Base-by-base conservation (phyloP, 2,329 filamentous ascomycete species). In the Aspergillus viridinutans region DNA sequence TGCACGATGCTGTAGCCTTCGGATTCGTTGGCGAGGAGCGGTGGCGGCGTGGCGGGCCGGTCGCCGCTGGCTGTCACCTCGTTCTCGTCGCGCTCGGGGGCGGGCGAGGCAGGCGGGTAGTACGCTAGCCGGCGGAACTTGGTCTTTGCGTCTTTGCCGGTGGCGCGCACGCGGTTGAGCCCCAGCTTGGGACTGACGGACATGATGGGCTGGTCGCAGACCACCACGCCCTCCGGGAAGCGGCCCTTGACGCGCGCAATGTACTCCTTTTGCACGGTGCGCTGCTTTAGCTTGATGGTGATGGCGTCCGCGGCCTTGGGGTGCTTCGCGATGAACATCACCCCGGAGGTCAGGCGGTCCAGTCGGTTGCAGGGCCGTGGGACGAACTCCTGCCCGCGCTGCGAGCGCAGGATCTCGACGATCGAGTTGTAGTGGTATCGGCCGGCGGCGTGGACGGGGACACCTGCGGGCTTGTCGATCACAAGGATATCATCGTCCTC, bases 291-390 rank as follows among this genome's bases (percentile, higher is more conserved):
- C 73, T 96, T 89, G 45, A 81, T 77, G 54, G 87, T 86, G 64
- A 99, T 82, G 32, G 81, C 80, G 62, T 93, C 90, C 0, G 94
- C 93, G 0, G 90, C 90, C 67, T 86, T 84, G 40, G 87, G 81
- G 61, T 90, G 86, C 76, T 99, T 99, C 28, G 89, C 94, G 65
- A 99, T 87, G 73, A 99, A 99, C 93, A 99, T 97, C 71, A 99
- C 90, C 50, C 94, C 94, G 66, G 91, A 96, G 0, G 94, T 99
- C 66, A 99, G 78, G 53, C 94, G 83, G 72, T 99, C 94, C 28
- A 99, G 84, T n/a, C 94, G 83, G 69, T 99, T 96, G 77, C 93
- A 97, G 0, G 94, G 86, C 55, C 86, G 73, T 0, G 86, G 85
- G 57, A 85, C 81, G 73, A 80, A 88, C 12, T 76, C 73, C 54